Percentiles rank a stretch among this genome's conserved stretches.
Evolutionary conservation across 495 filamentous ascomycete species (phyloP).

Genomic region (Penicillium silybi): DNA sequence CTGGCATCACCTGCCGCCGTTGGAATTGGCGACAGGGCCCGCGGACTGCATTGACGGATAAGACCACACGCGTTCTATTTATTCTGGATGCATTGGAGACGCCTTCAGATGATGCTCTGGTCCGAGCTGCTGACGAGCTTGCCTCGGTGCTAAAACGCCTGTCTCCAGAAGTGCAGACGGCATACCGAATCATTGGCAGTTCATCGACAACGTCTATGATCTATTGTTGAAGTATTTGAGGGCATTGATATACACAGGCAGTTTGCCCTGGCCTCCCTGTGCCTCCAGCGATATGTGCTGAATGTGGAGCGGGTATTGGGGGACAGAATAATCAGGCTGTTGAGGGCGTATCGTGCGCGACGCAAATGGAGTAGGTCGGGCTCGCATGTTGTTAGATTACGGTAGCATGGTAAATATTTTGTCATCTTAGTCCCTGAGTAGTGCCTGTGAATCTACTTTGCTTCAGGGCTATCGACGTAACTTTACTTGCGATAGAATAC

Average conservation of each 20-base stretch:
- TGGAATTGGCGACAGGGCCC: slow-evolving; percentile 34
- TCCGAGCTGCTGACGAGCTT: slow-evolving; percentile 17
- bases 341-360: too few species aligned
- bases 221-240: slow-evolving; percentile 31
- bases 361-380: too few species aligned
- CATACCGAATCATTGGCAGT: slow-evolving; percentile 3
- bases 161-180: slow-evolving; percentile 8
- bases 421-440: too few species aligned
- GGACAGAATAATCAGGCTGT: too few species aligned
- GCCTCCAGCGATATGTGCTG: neutral
- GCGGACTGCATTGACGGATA: slow-evolving; percentile 26
- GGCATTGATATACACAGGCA: slow-evolving; percentile 12
- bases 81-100: slow-evolving; percentile 23
- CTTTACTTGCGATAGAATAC: too few species aligned
- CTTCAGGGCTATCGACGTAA: too few species aligned
- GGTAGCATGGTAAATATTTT: too few species aligned
- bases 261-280: slow-evolving; percentile 19
- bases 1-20: slow-evolving; percentile 28
- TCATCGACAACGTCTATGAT: slow-evolving; percentile 22
- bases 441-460: too few species aligned
- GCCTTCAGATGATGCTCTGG: slow-evolving; percentile 4
- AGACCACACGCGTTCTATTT: slow-evolving; percentile 24
- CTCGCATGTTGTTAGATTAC: too few species aligned
- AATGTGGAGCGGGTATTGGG: too few species aligned
- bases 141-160: slow-evolving; percentile 2